Conservation (phyloP, 1,139 yeast species). For the Suhomyces chickasaworum region DNA sequence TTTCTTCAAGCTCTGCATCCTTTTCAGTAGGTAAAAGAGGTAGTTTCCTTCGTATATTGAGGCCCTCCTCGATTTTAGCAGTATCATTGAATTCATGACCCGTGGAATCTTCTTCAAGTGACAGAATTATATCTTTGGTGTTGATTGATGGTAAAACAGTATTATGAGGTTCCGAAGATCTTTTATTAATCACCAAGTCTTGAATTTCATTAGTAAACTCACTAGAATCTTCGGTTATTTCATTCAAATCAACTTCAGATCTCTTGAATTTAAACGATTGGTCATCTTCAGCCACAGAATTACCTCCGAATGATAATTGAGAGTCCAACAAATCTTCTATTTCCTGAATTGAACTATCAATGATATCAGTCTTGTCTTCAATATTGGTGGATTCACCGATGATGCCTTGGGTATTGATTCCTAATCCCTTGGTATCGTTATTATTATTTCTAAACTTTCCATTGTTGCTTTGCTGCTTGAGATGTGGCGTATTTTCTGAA, state of each 20-base stretch:
- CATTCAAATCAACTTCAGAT: constrained; percentile 7
- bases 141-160: neutral
- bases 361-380: constrained; percentile 18
- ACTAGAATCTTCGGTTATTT: constrained; percentile 7
- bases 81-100: constrained; percentile 3
- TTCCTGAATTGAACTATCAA: constrained; percentile 44
- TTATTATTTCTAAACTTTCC: neutral
- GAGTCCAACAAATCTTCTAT: constrained; percentile 45
- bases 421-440: constrained; percentile 13
- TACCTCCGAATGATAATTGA: constrained; percentile 23
- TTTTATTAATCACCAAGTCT: constrained; percentile 6
- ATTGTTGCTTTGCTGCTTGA: neutral
- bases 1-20: constrained; percentile 59
- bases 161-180: neutral
- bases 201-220: constrained; percentile 1
- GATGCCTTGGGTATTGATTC: constrained; percentile 14
- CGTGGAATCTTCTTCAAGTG: neutral
- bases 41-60: constrained; percentile 25
- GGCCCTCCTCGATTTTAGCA: constrained; percentile 16
- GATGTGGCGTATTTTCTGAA: constrained; percentile 14
- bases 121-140: neutral
- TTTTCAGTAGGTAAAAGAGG: constrained; percentile 20
- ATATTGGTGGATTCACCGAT: constrained; percentile 25
- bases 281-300: constrained; percentile 1
- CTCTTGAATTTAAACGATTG: constrained; percentile 18